Conservation (phyloP, 345 rosid species). For the Nephelium lappaceum region DNA sequence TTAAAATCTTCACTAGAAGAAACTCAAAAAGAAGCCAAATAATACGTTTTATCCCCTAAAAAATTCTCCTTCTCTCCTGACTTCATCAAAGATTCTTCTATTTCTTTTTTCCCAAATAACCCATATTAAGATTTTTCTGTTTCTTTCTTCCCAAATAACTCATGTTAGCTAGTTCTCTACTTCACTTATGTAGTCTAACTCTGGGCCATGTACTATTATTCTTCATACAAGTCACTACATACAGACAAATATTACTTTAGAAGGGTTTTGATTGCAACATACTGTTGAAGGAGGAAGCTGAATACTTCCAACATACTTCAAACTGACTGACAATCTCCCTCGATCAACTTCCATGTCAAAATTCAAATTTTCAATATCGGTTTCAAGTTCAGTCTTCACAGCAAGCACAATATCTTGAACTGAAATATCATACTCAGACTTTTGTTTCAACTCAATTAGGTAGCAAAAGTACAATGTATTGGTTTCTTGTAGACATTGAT, state of each 20-base stretch:
- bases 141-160: too few relatives aligned
- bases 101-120: too few relatives aligned
- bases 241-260: background rate
- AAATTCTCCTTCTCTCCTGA: too few relatives aligned
- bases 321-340: constrained; percentile 50
- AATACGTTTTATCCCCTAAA: too few relatives aligned
- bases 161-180: too few relatives aligned
- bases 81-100: too few relatives aligned
- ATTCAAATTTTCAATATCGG: constrained; percentile 39
- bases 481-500: constrained; percentile 22
- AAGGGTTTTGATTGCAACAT: background rate
- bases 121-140: too few relatives aligned
- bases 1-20: too few relatives aligned
- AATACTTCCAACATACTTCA: constrained; percentile 52
- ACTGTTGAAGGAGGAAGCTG: constrained; percentile 50
- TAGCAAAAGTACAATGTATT: constrained; percentile 53
- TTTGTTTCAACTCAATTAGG: constrained; percentile 50
- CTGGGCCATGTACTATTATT: background rate
- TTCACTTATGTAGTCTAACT: background rate
- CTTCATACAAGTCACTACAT: background rate
- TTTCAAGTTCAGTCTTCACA: constrained; percentile 48
- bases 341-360: constrained; percentile 58
- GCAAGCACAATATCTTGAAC: constrained; percentile 63
- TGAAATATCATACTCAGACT: constrained; percentile 39
- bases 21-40: too few relatives aligned